phyloP scores from a whole-genome alignment of 2,329 filamentous ascomycete genomes.

The Fusarium sp. region DNA sequence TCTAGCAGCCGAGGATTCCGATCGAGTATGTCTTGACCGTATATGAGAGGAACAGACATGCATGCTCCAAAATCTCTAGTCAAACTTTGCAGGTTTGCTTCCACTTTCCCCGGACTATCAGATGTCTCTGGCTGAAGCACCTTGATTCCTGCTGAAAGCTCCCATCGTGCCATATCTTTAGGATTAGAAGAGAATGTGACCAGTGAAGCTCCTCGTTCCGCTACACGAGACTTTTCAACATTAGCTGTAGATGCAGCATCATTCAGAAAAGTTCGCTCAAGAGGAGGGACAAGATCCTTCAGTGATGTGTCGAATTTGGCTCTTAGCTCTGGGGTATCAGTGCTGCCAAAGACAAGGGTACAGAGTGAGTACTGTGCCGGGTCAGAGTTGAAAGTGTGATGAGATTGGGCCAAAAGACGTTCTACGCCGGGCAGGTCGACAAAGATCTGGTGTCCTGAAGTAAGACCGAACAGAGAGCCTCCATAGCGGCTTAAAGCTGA shows the following conservation, averaged over 20 bases:
- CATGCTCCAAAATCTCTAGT: constrained; percentile 35
- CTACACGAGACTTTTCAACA: constrained; percentile 22
- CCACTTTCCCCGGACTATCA: neutral
- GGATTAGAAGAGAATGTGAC: constrained; percentile 19
- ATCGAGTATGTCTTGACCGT: constrained; percentile 33
- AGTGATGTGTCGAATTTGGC: constrained; percentile 4
- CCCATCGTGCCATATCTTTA: constrained; percentile 26
- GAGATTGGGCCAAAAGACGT: constrained; percentile 17
- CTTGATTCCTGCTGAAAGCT: constrained; percentile 17
- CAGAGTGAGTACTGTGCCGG: constrained; percentile 24
- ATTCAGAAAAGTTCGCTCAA: constrained; percentile 34
- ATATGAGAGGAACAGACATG: constrained; percentile 33
- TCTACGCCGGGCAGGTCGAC: constrained; percentile 26
- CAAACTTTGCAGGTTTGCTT: constrained; percentile 19
- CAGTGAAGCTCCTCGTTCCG: constrained; percentile 14
- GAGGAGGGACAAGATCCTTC: constrained; percentile 11
- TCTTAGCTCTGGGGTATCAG: neutral
- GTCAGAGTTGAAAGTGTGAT: constrained; percentile 10
- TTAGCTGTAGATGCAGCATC: constrained; percentile 28
- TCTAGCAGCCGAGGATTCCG: constrained; percentile 15
- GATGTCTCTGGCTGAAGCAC: neutral
- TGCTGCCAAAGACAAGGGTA: constrained; percentile 23
- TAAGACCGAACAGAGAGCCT: constrained; percentile 35
- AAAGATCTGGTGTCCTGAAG: constrained; percentile 26
- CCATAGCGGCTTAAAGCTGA: constrained; percentile 10